Evolutionary conservation across 768 basidiomycete genomes (phyloP).

Genomic region (Suillus discolor): DNA sequence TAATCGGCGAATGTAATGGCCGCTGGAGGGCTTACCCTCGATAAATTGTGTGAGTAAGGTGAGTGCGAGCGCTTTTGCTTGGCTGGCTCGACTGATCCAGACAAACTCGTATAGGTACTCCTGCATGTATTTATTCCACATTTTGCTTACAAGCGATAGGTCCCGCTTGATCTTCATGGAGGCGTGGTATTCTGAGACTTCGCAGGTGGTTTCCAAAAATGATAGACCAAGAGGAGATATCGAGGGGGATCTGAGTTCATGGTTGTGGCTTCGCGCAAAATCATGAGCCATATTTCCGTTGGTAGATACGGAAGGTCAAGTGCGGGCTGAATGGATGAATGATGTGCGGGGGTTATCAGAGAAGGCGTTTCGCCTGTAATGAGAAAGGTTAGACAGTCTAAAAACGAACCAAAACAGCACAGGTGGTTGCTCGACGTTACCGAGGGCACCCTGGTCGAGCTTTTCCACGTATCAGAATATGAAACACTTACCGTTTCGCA

Average conservation of each 20-base stretch:
- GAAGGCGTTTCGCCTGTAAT: conserved; percentile 12
- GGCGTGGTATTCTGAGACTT: conserved; percentile 46
- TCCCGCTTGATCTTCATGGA: conserved; percentile 51
- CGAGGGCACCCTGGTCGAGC: not conserved
- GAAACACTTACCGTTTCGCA: conserved; percentile 21
- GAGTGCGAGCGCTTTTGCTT: conserved; percentile 49
- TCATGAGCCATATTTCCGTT: conserved; percentile 65
- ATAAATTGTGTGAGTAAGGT: conserved; percentile 47
- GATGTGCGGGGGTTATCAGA: conserved; percentile 16
- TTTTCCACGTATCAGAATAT: not conserved
- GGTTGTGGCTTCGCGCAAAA: conserved; percentile 60
- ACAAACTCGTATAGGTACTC: conserved; percentile 67
- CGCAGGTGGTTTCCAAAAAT: conserved; percentile 53
- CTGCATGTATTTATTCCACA: conserved; percentile 57
- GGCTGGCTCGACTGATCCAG: conserved; percentile 61
- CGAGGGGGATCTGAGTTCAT: conserved; percentile 46
- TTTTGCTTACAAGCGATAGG: conserved; percentile 55
- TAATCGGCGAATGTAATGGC: conserved; percentile 58
- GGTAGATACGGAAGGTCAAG: conserved; percentile 51
- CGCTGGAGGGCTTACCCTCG: conserved; percentile 38
- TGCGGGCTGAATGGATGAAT: conserved; percentile 30
- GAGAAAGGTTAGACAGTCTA: not conserved
- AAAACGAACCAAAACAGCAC: no score
- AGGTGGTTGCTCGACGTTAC: not conserved
- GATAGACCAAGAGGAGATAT: conserved; percentile 54